Conservation (phyloP, 1,284 basidiomycete genomes). For the Melampsora americana region DNA sequence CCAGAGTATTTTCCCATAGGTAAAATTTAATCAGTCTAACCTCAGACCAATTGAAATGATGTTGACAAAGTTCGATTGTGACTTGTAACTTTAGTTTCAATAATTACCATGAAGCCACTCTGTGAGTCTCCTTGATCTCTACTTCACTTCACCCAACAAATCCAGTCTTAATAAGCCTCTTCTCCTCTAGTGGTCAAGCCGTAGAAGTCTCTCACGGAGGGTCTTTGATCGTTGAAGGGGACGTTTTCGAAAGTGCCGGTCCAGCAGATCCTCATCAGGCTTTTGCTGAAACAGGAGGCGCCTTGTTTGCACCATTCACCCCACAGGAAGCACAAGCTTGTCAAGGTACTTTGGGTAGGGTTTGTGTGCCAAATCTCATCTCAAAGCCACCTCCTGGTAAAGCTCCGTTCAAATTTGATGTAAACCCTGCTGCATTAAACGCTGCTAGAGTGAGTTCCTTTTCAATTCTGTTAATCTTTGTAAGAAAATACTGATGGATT, state of each 20-base stretch:
- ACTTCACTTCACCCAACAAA: too few relatives aligned
- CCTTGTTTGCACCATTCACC: constrained; percentile 14
- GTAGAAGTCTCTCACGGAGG: constrained; percentile 11
- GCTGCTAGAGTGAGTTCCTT: background rate
- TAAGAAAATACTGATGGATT: too few relatives aligned
- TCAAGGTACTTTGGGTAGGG: constrained; percentile 10
- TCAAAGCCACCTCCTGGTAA: background rate
- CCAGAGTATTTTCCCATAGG: constrained; percentile 31
- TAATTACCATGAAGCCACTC: too few relatives aligned
- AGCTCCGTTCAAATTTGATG: background rate
- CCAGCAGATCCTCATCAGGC: background rate
- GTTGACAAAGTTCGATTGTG: too few relatives aligned
- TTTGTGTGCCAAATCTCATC: constrained; percentile 18
- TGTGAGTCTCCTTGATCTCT: too few relatives aligned
- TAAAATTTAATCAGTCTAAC: background rate
- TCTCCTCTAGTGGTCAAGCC: constrained; percentile 15
- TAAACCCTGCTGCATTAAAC: background rate
- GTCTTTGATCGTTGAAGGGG: constrained; percentile 28
- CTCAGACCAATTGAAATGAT: too few relatives aligned
- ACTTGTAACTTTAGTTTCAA: too few relatives aligned
- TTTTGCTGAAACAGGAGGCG: constrained; percentile 14
- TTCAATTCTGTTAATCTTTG: background rate
- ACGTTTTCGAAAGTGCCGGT: constrained; percentile 28
- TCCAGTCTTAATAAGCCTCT: too few relatives aligned
- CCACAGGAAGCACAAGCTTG: constrained; percentile 7